Base-by-base conservation (phyloP, 2,329 filamentous ascomycete species). In the Rutstroemia sydowiana region DNA sequence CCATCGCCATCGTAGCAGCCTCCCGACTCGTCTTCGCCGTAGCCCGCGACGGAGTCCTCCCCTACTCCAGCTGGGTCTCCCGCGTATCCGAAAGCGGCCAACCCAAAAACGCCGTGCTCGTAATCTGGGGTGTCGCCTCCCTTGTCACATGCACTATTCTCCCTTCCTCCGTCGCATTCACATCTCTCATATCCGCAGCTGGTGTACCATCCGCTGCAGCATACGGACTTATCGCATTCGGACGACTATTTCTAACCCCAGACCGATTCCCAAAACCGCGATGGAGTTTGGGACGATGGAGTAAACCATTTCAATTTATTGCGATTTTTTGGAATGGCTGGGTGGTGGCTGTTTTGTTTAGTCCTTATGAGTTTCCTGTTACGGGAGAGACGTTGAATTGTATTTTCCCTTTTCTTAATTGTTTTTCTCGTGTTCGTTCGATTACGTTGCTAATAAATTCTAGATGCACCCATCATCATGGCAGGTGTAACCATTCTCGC, bases 11-110 rank as follows among this genome's bases (percentile, higher is more conserved):
- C 10, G 55, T 55, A 10, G 55, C 55, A 8, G 52, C 50, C 11
- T 56, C 55, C 26, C 30, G 55, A 20, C 52, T 56, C 21, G 52
- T 56, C 26, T 56, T 56, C 16, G 55, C 55, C 8, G 50, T 56
- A 32, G 55, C 55, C 13, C 52, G 55, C 40, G 55, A 56, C 41
- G 48, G 47, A 1, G 52, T 55, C 11, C 53, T 56, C 23, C 55
- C 55, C 34, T 56, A 44, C 39, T 52, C 47, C 10, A 42, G 37
- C 1, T 42, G 32, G 34, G 43, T 56, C n/a, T 56, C 43, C 30
- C 37, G 42, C 11, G 55, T 56, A 1, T 56, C 55, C 5, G n/a
- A 41, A 28, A 45, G 44, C 21, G 50, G 50, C 8, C 55, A 56
- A 46, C 55, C 55, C 8, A 52, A 45, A 7, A 56, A 56, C 21